Percentiles rank a stretch among this genome's conserved stretches.
Evolutionary conservation across 805 yeast genomes (phyloP).

Genomic region (Kazachstania psychrophila): DNA sequence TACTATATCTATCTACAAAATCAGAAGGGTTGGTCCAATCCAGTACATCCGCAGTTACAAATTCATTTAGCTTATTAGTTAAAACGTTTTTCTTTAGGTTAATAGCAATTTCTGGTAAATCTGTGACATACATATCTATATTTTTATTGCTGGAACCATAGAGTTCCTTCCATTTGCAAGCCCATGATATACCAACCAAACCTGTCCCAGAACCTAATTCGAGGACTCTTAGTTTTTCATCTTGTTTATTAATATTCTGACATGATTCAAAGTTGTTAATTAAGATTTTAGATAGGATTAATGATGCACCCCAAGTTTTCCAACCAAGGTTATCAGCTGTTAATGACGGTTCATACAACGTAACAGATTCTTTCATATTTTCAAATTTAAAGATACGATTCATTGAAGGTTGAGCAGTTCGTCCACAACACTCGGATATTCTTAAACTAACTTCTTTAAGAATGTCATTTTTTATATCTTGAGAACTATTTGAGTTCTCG

Average conservation of each 20-base stretch:
- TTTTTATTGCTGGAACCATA: conserved; percentile 31
- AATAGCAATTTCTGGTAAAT: conserved; percentile 64
- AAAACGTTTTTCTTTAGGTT: conserved; percentile 54
- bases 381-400: conserved; percentile 48
- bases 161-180: conserved; percentile 25
- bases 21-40: conserved; percentile 70
- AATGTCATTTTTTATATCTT: conserved; percentile 22
- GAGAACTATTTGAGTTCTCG: background rate
- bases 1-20: conserved; percentile 28
- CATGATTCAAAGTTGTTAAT: conserved; percentile 18
- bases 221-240: conserved; percentile 30
- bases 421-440: conserved; percentile 73
- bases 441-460: conserved; percentile 50
- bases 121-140: conserved; percentile 53
- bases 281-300: conserved; percentile 52
- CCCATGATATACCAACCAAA: conserved; percentile 66
- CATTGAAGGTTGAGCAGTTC: conserved; percentile 71
- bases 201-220: conserved; percentile 98
- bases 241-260: conserved; percentile 2
- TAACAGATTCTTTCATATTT: conserved; percentile 24
- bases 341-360: conserved; percentile 70
- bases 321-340: conserved; percentile 82
- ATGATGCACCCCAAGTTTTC: conserved; percentile 94
- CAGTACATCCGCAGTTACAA: conserved; percentile 39
- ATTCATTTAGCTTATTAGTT: conserved; percentile 36